Evolutionary conservation across 371 early-diverging fungal genomes (phyloP).

Genomic region (Rhizopus sp.): DNA sequence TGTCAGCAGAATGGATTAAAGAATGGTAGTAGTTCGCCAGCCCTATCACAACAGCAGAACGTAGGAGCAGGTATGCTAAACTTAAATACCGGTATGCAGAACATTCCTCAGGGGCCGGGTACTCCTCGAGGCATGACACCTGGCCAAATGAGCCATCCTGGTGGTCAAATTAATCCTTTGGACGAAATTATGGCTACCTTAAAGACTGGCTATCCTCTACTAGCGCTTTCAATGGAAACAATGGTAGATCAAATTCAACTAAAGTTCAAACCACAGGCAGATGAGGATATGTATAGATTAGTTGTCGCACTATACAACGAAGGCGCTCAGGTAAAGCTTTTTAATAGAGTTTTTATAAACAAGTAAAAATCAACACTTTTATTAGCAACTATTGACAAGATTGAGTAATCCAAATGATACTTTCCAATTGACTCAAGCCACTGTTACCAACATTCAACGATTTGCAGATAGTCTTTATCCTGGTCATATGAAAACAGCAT

Average conservation of each 20-base stretch:
- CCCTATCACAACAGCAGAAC: background rate
- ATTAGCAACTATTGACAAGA: constrained; percentile 64
- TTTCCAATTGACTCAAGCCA: constrained; percentile 67
- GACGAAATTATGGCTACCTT: constrained; percentile 96
- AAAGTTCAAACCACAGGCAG: constrained; percentile 89
- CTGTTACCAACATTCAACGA: constrained; percentile 76
- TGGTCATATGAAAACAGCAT: constrained; percentile 77
- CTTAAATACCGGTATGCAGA: background rate
- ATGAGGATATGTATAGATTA: constrained; percentile 95
- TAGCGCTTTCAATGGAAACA: constrained; percentile 95
- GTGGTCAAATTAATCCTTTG: constrained; percentile 51
- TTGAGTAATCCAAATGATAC: constrained; percentile 62
- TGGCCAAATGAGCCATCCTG: constrained; percentile 6
- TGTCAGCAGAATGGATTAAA: background rate
- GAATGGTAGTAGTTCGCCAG: too few relatives aligned
- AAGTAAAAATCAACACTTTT: background rate
- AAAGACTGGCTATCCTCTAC: constrained; percentile 93
- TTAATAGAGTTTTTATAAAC: background rate
- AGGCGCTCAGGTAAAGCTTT: constrained; percentile 74
- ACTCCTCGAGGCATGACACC: constrained; percentile 15
- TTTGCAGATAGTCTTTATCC: constrained; percentile 85
- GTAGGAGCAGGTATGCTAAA: background rate
- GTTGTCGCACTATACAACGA: constrained; percentile 88
- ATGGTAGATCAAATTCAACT: constrained; percentile 96
- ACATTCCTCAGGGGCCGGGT: constrained; percentile 2